Evolutionary conservation across 2,329 filamentous ascomycete species (phyloP), one percentile per base, ranked within the genome.

Genomic region (Ascochyta viciae-villosae): DNA sequence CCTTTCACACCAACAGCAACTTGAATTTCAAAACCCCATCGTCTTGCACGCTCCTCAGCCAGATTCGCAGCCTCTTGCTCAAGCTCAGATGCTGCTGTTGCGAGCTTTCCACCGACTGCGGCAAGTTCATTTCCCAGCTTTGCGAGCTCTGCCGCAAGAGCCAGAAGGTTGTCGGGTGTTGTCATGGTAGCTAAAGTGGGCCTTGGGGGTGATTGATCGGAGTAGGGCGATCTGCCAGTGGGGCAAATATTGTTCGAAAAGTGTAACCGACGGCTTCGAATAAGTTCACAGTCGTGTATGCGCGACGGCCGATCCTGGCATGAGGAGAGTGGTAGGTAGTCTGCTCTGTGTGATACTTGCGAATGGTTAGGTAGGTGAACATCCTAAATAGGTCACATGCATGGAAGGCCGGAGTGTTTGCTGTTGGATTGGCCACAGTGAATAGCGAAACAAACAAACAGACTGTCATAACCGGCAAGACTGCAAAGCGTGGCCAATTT

Each of bases 21-120:
- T 26, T 65, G 63, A 2, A 69, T 62, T 46, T 68, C 65, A 9
- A 67, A 62, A 1, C 65, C 64, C 63, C 63, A 68, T 9, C 57
- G 52, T 47, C 60, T 65, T 8, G 67, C 54, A 22, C 62, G 59
- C 13, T 64, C 63, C 12, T 64, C 51, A 1, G 67, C 67, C 7
- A 69, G 42, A 27, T 67, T 67, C 1, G 66, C 67, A 2, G 65
- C 63, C 61, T 69, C 65, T 50, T 67, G 58, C 39, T 67, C 63
- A 0, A 70, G 57, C 3, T 51, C 24, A 10, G 48, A 45, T 12
- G 65, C 67, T 16, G 60, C 60, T 4, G 49, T 34, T 3, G 62
- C 57, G 1, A 70, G 54, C 6, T 64, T 65, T 22, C 46, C 54
- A 37, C 62, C 58, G 7, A 60, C 55, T 6, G 52, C 56, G 12